Conservation (phyloP, 1,139 yeast genomes). For the Candida sp. region DNA sequence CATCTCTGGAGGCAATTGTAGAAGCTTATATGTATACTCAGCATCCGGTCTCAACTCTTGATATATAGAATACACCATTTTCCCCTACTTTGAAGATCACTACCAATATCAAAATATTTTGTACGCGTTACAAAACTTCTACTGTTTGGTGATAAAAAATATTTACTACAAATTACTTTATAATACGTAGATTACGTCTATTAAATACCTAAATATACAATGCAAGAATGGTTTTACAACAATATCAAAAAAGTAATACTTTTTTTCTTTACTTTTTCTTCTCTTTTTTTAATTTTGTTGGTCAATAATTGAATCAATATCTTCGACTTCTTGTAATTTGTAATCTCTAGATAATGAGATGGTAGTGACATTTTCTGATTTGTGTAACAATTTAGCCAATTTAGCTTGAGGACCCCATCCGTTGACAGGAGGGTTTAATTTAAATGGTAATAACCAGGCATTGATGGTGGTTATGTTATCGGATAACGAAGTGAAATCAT, state of each 20-base stretch:
- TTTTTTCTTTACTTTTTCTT: too few relatives aligned
- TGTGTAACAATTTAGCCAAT: slow-evolving; percentile 46
- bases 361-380: slow-evolving; percentile 41
- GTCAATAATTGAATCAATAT: slow-evolving; percentile 63
- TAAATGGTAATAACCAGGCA: slow-evolving; percentile 67
- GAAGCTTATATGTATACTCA: slow-evolving; percentile 43
- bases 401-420: slow-evolving; percentile 69
- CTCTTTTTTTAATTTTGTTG: slow-evolving; percentile 47
- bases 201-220: not conserved
- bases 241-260: too few relatives aligned
- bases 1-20: slow-evolving; percentile 60
- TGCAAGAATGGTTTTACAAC: too few relatives aligned
- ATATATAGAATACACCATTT: slow-evolving; percentile 14
- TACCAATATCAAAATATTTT: not conserved
- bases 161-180: too few relatives aligned
- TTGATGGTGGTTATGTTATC: slow-evolving; percentile 58
- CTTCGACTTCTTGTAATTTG: slow-evolving; percentile 57
- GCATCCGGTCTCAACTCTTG: slow-evolving; percentile 21
- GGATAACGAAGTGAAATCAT: slow-evolving; percentile 62
- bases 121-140: too few relatives aligned
- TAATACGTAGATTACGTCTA: not conserved
- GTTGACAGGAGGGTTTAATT: slow-evolving; percentile 62
- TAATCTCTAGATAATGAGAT: slow-evolving; percentile 63
- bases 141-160: too few relatives aligned
- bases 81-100: not conserved